Base-by-base conservation (phyloP, 108 stramenopile genomes). In the Aureococcus anophagefferens region DNA sequence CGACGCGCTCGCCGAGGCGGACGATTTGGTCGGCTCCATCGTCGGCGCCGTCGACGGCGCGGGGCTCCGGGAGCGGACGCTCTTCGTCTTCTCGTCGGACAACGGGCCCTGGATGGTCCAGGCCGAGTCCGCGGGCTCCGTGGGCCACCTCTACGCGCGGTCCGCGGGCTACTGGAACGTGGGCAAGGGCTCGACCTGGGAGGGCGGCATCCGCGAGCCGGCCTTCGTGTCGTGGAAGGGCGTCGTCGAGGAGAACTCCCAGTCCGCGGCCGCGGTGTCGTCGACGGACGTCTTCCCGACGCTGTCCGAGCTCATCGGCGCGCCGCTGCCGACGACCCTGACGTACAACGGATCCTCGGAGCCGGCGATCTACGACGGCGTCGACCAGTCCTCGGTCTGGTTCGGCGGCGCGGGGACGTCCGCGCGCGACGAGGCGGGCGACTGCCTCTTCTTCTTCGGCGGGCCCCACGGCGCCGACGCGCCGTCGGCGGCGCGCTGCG, bases 81-180 rank as follows among this genome's bases (percentile, higher is more conserved):
- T n/a, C n/a, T n/a, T n/a, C n/a, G n/a, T n/a, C n/a, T n/a, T n/a
- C 35, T 86, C 89, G 18, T 84, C 83, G 63, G 89, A 89, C 72
- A 89, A 89, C 72, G 89, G 89, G 4, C 86, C 89, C 9, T 87
- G 86, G 86, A 74, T 85, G 37, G 86, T 85, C 7, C 84, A 85
- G 74, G 73, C 80, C 66, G 45, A 67, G 7, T 86, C 85, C 40
- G 44, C 78, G 25, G 88, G 88, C 29, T 79, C 82, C 30, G 87
- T 87, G 70, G 87, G 87, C 0, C 89, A 83, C n/a, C 85, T 87
- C 45, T 30, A 76, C 35, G 86, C 81, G 35, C 46, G 74, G 21
- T 86, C 29, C 64, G 68, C 77, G 0, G 80, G 79, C 28, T 81
- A 81, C 72, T 72, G 66, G 66, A 67, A 77, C 68, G 79, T 78